phyloP scores from a whole-genome alignment of 441 rosid species.

The Corymbia calophylla region DNA sequence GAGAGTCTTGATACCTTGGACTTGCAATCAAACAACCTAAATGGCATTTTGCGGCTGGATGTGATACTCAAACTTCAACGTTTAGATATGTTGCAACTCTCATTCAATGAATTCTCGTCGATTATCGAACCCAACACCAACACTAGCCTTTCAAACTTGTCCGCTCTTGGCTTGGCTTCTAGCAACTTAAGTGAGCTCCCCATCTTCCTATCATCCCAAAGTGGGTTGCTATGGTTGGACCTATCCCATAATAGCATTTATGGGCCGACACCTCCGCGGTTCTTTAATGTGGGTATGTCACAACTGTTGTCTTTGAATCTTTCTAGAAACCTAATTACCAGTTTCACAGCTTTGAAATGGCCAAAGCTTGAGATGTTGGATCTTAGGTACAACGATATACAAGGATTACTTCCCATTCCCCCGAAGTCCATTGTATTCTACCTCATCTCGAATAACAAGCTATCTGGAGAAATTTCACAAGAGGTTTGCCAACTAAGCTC shows the following conservation, averaged over 20 bases:
- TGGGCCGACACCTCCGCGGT: background rate
- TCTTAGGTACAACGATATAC: background rate
- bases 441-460: background rate
- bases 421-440: rapidly evolving
- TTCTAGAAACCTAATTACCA: rapidly evolving
- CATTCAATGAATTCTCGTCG: background rate
- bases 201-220: background rate
- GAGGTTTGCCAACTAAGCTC: background rate
- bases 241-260: background rate
- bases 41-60: background rate
- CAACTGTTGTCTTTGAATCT: rapidly evolving
- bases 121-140: rapidly evolving
- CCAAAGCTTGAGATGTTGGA: rapidly evolving
- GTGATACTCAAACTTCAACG: background rate
- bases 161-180: background rate
- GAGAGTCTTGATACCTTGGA: rapidly evolving
- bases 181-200: background rate
- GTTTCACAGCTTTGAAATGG: background rate
- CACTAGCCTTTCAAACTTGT: background rate
- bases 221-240: rapidly evolving
- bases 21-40: background rate
- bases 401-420: background rate
- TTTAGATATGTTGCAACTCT: rapidly evolving
- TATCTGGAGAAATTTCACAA: background rate
- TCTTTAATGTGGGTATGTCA: background rate